These are phyloP conservation scores for Colletotrichum lentis DNA, from an alignment of 2,329 filamentous ascomycete genomes.

Conservation along the genomic window DNA sequence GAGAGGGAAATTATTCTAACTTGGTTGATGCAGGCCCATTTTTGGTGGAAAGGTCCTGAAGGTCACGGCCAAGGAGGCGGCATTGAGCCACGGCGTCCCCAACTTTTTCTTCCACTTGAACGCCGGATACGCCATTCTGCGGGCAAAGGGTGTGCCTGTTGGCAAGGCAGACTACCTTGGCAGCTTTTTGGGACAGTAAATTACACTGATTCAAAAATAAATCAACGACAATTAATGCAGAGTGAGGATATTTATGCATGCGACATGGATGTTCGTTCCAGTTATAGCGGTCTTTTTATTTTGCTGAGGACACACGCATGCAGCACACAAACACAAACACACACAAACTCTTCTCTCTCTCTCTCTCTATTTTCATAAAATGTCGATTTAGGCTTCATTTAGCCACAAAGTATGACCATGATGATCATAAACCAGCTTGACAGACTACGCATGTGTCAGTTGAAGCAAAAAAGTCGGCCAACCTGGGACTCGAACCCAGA, in stretches of 20 bases:
- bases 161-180: conserved; percentile 66
- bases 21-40: conserved; percentile 7
- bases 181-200: conserved; percentile 17
- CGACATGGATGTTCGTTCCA: no score
- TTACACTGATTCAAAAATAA: background rate
- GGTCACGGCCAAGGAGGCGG: conserved; percentile 48
- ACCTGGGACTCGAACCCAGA: conserved; percentile 38
- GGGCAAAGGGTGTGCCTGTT: conserved; percentile 63
- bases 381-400: no score
- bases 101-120: conserved; percentile 69
- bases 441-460: background rate
- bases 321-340: no score
- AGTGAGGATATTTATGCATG: no score
- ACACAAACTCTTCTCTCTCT: no score
- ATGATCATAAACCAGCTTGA: background rate
- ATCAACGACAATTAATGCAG: no score
- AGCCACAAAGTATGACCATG: no score
- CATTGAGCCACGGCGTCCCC: conserved; percentile 57
- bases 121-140: conserved; percentile 64
- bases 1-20: background rate
- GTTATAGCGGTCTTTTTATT: no score
- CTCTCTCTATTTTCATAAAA: no score
- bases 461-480: conserved; percentile 18
- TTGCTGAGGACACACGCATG: no score
- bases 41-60: conserved; percentile 31